Evolutionary conservation across 805 yeast genomes (phyloP), one percentile per base, ranked within the genome.

Genomic region (Metschnikowia peoriensis): DNA sequence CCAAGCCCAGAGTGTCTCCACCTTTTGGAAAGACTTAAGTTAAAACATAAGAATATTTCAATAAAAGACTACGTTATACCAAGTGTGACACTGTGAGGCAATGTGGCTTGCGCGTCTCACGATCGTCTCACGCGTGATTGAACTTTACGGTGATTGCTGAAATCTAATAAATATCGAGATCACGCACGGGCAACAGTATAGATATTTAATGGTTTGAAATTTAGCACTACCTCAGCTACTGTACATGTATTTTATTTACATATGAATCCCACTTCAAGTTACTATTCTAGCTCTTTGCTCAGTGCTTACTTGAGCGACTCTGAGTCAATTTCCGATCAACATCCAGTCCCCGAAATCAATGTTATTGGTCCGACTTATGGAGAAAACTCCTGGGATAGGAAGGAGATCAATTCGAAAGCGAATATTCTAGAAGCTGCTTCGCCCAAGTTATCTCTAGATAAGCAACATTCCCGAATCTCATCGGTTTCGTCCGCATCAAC

Each of bases 271-370:
- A 44, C 47, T 14, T 10, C 37, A 12, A 39, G 27, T 27, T 49
- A 49, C 45, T 49, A 49, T 39, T 41, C 54, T 6, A 47, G 50
- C 49, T 51, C 54, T 28, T 46, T 54, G 32, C 48, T 54, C 38
- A 54, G 50, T 37, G 50, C 47, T 16, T 54, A 54, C 38, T 46
- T 54, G 10, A 46, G 38, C 11, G 54, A 47, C 17, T 41, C 54
- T 10, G 44, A 49, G 8, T 50, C 53, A 5, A 29, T 38, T 6
- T n/a, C 46, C 12, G 35, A 29, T 10, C 44, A 39, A 17, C 38
- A 22, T 6, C 15, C 27, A 12, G 15, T 49, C 22, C 52, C 52
- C 15, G 16, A 44, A 32, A 49, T 49, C 1, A 28, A 40, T 14
- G 16, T 49, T 7, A 38, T 15, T 43, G 47, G 40, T 14, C n/a